phyloP scores from a whole-genome alignment of 257 asterid species.

The Vinca minor region DNA sequence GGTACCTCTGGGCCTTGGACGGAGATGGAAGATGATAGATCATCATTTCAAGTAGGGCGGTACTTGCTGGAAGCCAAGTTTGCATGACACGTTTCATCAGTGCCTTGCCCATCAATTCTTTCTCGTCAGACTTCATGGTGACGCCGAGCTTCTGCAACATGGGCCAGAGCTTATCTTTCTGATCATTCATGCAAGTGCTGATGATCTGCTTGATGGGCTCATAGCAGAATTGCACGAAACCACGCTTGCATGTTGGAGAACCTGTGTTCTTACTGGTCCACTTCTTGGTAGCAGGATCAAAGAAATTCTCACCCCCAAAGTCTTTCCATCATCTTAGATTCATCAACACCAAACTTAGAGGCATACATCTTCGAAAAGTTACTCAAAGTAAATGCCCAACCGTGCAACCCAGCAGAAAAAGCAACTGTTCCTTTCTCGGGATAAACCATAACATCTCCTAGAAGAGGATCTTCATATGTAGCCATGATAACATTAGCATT shows the following conservation, averaged over 20 bases:
- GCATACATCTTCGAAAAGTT: conserved; percentile 37
- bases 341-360: conserved; percentile 29
- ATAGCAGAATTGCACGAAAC: conserved; percentile 39
- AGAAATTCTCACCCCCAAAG: conserved; percentile 41
- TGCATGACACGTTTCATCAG: conserved; percentile 44
- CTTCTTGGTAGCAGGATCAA: conserved; percentile 38
- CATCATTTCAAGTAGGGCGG: conserved; percentile 38
- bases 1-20: conserved; percentile 31
- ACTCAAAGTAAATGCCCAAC: conserved; percentile 35
- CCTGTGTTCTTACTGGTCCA: conserved; percentile 35
- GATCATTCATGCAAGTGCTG: conserved; percentile 38
- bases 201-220: conserved; percentile 40
- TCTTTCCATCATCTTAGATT: conserved; percentile 37
- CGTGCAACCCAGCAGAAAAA: conserved; percentile 39
- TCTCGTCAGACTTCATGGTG: conserved; percentile 33
- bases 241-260: conserved; percentile 32
- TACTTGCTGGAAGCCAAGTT: conserved; percentile 40
- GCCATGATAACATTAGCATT: conserved; percentile 39
- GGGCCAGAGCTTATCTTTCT: conserved; percentile 40
- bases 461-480: conserved; percentile 32
- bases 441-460: conserved; percentile 34
- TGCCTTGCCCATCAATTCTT: conserved; percentile 35
- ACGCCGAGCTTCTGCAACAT: conserved; percentile 35
- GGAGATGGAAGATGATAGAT: conserved; percentile 39
- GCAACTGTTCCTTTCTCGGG: conserved; percentile 42